These are phyloP conservation scores for Colletotrichum sojae DNA, from an alignment of 2,329 filamentous ascomycete genomes.

Conservation along the genomic window DNA sequence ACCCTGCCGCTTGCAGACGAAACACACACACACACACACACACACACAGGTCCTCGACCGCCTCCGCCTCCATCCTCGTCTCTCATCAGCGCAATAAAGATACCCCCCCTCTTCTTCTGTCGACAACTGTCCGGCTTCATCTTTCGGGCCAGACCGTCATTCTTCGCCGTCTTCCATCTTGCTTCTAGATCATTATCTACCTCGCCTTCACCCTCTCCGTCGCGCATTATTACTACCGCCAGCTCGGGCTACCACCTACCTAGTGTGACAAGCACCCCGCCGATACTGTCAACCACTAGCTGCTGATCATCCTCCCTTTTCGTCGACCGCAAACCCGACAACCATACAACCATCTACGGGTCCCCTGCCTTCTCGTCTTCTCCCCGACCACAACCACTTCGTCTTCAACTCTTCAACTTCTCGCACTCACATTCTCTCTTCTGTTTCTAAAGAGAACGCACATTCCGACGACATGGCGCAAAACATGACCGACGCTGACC, in stretches of 20 bases:
- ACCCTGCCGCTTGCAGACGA: slow-evolving; percentile 31
- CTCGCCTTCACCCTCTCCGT: not conserved
- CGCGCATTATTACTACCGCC: slow-evolving; percentile 15
- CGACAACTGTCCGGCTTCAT: not conserved
- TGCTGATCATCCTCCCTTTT: slow-evolving; percentile 40
- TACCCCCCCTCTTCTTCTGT: slow-evolving; percentile 5
- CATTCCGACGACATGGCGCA: slow-evolving; percentile 38
- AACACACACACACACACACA: slow-evolving; percentile 10
- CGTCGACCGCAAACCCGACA: slow-evolving; percentile 27
- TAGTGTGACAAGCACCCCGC: slow-evolving; percentile 31
- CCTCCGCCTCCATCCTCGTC: slow-evolving; percentile 20
- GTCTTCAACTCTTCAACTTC: slow-evolving; percentile 13
- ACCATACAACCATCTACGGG: not conserved
- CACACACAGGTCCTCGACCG: slow-evolving; percentile 16
- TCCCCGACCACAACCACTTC: not conserved
- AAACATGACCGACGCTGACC: slow-evolving; percentile 74
- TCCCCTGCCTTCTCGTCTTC: slow-evolving; percentile 1
- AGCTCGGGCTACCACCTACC: slow-evolving; percentile 11
- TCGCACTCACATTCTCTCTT: not conserved
- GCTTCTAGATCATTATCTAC: slow-evolving; percentile 11
- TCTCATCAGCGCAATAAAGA: slow-evolving; percentile 11
- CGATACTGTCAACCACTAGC: slow-evolving; percentile 33
- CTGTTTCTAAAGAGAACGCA: not conserved
- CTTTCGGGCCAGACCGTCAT: slow-evolving; percentile 5
- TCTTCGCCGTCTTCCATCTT: slow-evolving; percentile 19